These are phyloP conservation scores for Trichoderma gamsii DNA, from an alignment of 495 filamentous ascomycete species.

Conservation along the genomic window DNA sequence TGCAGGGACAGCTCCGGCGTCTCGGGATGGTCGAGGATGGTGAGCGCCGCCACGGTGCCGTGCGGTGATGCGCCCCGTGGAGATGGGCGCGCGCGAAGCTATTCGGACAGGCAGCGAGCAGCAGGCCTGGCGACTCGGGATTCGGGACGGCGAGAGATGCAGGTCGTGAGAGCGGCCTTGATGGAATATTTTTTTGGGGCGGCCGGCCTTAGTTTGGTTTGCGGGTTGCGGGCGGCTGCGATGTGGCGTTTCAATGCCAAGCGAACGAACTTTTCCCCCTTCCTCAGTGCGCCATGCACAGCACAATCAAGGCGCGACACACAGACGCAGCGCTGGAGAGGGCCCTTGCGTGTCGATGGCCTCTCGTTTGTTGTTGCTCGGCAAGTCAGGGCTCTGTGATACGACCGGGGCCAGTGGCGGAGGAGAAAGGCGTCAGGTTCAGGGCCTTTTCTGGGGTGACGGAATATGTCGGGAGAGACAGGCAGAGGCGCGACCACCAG, in stretches of 20 bases:
- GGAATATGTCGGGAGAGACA: constrained; percentile 1
- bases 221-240: constrained; percentile 19
- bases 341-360: background rate
- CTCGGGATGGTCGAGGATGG: constrained; percentile 36
- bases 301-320: constrained; percentile 2
- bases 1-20: constrained; percentile 38
- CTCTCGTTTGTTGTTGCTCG: background rate
- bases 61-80: constrained; percentile 30
- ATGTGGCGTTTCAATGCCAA: constrained; percentile 7
- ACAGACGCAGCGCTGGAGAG: background rate
- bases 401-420: background rate
- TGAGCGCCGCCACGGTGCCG: constrained; percentile 44
- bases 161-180: background rate
- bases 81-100: constrained; percentile 24
- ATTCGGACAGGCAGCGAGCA: constrained; percentile 16
- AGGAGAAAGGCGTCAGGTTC: background rate
- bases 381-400: too few species aligned
- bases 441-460: background rate
- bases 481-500: background rate
- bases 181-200: background rate
- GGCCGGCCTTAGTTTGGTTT: background rate
- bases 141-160: background rate
- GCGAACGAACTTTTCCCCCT: background rate
- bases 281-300: constrained; percentile 11
- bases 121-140: background rate